Evolutionary conservation across 1,139 yeast genomes (phyloP).

Genomic region (Yamadazyma songkhlaensis): DNA sequence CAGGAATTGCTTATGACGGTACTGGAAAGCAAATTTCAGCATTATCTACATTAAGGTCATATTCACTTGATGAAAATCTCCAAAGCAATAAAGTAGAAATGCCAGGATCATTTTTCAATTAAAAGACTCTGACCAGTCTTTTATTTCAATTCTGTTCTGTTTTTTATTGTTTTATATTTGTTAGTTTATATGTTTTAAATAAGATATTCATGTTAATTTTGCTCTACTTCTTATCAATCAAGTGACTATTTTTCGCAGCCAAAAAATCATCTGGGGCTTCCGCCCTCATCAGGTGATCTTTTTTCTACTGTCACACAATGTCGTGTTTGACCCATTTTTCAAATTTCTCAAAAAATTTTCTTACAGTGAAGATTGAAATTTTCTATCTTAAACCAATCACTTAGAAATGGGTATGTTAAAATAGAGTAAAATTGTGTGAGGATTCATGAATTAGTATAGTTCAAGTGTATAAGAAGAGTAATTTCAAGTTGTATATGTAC

Average conservation of each 20-base stretch:
- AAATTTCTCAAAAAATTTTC: conserved; percentile 17
- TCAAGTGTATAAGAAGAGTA: too few relatives aligned
- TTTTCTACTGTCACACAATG: neutral
- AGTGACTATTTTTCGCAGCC: neutral
- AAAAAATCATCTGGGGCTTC: conserved; percentile 6
- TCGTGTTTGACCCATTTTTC: conserved; percentile 6
- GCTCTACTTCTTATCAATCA: neutral
- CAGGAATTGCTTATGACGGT: conserved; percentile 26
- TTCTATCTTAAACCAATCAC: conserved; percentile 14
- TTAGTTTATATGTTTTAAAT: neutral
- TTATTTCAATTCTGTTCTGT: conserved; percentile 1
- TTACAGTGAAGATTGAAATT: conserved; percentile 8
- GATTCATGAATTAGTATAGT: too few relatives aligned
- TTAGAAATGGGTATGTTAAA: conserved; percentile 18
- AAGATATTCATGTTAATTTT: neutral
- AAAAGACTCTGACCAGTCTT: neutral
- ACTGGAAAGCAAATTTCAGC: conserved; percentile 14
- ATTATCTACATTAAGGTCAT: conserved; percentile 13
- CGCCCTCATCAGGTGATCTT: conserved; percentile 8
- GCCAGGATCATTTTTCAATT: conserved; percentile 17
- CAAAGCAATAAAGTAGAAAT: conserved; percentile 10
- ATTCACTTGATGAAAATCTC: conserved; percentile 10
- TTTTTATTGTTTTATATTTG: neutral
- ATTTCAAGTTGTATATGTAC: too few relatives aligned
- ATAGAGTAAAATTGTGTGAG: neutral